Conservation (phyloP, 768 basidiomycete species). For the Collybia sordida region DNA sequence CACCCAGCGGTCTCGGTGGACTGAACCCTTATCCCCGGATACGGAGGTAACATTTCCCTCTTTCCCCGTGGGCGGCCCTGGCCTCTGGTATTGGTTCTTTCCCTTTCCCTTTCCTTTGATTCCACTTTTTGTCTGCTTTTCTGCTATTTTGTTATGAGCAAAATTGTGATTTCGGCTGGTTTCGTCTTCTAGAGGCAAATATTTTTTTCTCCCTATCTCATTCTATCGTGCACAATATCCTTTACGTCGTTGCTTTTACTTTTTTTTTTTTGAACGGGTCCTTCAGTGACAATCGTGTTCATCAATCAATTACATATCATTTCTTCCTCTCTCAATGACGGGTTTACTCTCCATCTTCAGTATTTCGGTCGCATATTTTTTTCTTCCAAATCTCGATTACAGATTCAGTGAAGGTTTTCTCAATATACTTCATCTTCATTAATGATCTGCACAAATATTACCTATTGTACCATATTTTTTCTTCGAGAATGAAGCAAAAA, state of each 20-base stretch:
- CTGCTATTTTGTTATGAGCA: too few species aligned
- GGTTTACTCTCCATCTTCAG: constrained; percentile 6
- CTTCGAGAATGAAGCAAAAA: neutral
- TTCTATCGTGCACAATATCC: neutral
- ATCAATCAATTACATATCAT: constrained; percentile 4
- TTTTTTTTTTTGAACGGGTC: constrained; percentile 1
- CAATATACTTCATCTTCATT: constrained; percentile 10
- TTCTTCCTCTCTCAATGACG: constrained; percentile 5
- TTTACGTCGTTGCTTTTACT: too few species aligned
- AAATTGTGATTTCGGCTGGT: constrained; percentile 5
- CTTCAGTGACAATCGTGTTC: constrained; percentile 3
- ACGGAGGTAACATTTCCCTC: neutral
- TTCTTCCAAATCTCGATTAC: constrained; percentile 5
- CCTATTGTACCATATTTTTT: constrained; percentile 2
- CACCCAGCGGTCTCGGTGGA: too few species aligned
- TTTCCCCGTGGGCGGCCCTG: neutral
- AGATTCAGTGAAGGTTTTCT: constrained; percentile 12
- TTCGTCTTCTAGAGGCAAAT: constrained; percentile 1
- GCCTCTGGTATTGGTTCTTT: too few species aligned
- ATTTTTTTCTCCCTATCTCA: neutral
- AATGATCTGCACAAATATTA: constrained; percentile 10
- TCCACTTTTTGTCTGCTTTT: too few species aligned
- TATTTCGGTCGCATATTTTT: constrained; percentile 7
- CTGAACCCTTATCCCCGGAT: too few species aligned
- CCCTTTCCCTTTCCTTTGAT: too few species aligned